Conservation (phyloP, 2,329 filamentous ascomycete species). For the Pleurostoma richardsiae region DNA sequence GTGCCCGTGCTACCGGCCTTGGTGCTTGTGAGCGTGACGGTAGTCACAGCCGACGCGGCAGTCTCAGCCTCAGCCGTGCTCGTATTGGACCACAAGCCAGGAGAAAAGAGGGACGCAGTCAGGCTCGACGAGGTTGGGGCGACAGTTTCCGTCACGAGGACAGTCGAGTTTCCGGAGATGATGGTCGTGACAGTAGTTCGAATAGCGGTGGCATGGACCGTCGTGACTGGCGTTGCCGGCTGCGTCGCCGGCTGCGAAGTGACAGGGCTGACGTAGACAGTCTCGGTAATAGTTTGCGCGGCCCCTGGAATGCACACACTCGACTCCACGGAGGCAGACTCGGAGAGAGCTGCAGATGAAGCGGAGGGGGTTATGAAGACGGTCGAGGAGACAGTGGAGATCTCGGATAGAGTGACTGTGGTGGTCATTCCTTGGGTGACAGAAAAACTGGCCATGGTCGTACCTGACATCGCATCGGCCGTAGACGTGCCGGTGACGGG, state of each 20-base stretch:
- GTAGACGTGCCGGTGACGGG: not conserved
- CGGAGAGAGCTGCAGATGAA: not conserved
- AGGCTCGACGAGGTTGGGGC: conserved; percentile 2
- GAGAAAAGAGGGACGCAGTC: not conserved
- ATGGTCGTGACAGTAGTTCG: conserved; percentile 5
- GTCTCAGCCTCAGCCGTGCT: conserved; percentile 6
- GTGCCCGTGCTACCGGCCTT: conserved; percentile 3
- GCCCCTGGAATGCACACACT: not conserved
- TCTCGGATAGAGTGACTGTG: conserved; percentile 1
- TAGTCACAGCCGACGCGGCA: conserved; percentile 13
- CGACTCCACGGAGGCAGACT: not conserved
- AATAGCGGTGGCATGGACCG: conserved; percentile 3
- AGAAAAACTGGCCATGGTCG: not conserved
- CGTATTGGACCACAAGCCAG: conserved; percentile 1
- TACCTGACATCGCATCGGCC: not conserved
- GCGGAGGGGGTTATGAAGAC: not conserved
- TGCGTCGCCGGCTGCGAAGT: conserved; percentile 1
- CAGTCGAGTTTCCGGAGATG: not conserved
- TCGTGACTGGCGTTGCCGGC: not conserved
- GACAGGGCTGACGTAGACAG: not conserved
- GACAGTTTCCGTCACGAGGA: conserved; percentile 3
- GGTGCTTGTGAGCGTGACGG: conserved; percentile 3
- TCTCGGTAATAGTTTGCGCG: not conserved
- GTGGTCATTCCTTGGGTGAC: conserved; percentile 1
- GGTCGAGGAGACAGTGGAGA: not conserved